Conservation (phyloP, 1,284 basidiomycete genomes). For the Stereum hirsutum region DNA sequence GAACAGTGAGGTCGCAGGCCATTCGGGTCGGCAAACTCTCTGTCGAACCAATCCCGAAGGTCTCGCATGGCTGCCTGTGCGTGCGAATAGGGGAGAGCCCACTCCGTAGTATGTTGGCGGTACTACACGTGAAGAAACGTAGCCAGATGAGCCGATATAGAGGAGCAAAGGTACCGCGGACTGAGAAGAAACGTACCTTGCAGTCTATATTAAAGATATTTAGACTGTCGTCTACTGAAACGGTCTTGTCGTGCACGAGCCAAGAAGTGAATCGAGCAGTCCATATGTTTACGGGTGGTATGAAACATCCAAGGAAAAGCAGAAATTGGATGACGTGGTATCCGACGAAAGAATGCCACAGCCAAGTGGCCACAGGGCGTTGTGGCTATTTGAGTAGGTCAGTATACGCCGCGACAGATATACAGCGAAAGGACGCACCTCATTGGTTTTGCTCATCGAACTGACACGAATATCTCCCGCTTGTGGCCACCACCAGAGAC, state of each 20-base stretch:
- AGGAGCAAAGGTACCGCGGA: constrained; percentile 4
- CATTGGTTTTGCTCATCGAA: constrained; percentile 65
- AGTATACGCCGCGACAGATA: constrained; percentile 4
- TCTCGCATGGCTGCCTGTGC: constrained; percentile 64
- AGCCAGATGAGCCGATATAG: background rate
- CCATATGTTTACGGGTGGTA: constrained; percentile 44
- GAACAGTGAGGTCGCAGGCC: constrained; percentile 89
- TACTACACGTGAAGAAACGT: constrained; percentile 39
- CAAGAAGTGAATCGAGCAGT: constrained; percentile 50
- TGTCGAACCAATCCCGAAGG: constrained; percentile 67
- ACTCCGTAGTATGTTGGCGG: constrained; percentile 87
- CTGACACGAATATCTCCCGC: constrained; percentile 69
- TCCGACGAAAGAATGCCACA: constrained; percentile 60
- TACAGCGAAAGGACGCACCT: constrained; percentile 41
- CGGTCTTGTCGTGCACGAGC: constrained; percentile 39
- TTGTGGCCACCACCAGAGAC: constrained; percentile 95
- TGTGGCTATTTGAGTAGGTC: constrained; percentile 26
- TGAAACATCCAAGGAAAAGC: constrained; percentile 61
- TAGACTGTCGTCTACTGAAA: constrained; percentile 65
- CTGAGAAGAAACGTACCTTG: constrained; percentile 40
- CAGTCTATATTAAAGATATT: constrained; percentile 82
- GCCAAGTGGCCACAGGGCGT: constrained; percentile 48
- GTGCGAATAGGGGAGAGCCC: constrained; percentile 75
- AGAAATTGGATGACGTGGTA: constrained; percentile 76
- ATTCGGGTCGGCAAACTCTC: constrained; percentile 54